Conservation (phyloP, 352 stramenopile species). For the Pythium monospermum region DNA sequence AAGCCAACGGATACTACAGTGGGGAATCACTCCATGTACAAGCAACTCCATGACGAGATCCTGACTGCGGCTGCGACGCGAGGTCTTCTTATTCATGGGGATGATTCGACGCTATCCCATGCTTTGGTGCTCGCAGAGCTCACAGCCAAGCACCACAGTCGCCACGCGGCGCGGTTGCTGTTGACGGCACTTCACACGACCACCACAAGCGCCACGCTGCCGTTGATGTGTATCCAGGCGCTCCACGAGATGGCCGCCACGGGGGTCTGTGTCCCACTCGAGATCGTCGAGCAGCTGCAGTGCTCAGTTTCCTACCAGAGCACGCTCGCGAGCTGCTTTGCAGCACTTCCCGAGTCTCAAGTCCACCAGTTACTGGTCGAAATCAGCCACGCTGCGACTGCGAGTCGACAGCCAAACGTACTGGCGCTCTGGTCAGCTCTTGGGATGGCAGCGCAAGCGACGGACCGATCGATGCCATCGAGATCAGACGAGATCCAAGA, state of each 20-base stretch:
- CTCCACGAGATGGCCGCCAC: neutral
- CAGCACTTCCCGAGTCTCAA: neutral
- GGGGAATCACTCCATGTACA: neutral
- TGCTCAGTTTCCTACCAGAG: neutral
- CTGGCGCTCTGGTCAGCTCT: neutral
- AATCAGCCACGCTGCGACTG: slow-evolving; percentile 1
- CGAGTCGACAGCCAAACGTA: neutral
- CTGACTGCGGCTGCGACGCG: neutral
- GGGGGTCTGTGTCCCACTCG: neutral
- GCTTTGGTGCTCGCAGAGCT: neutral
- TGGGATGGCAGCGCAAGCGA: neutral
- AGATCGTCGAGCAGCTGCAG: neutral
- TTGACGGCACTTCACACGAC: neutral
- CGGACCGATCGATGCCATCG: neutral
- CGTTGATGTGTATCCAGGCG: neutral
- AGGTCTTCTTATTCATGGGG: neutral
- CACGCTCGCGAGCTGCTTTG: neutral
- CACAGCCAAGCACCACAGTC: neutral
- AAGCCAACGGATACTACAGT: neutral
- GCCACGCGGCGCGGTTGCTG: neutral
- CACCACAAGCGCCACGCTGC: slow-evolving; percentile 2
- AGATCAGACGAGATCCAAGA: neutral
- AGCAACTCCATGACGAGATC: neutral
- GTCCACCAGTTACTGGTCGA: slow-evolving; percentile 2
- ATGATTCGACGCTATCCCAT: slow-evolving; percentile 1